These are phyloP conservation scores for Wickerhamomyces sp. DNA, from an alignment of 1,139 yeast genomes.

Conservation along the genomic window DNA sequence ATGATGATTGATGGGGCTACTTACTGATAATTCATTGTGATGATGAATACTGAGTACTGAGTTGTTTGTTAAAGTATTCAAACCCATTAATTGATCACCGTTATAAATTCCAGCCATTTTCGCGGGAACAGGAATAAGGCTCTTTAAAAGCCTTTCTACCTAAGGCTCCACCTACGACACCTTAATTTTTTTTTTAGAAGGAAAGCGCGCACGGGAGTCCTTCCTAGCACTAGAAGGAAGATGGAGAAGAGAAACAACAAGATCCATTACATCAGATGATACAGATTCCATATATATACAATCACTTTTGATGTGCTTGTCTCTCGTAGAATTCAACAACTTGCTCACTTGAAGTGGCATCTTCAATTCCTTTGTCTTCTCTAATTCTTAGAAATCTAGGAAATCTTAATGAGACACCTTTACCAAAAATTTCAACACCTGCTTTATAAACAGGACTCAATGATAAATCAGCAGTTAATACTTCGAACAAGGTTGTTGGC, in stretches of 20 bases:
- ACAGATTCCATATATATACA: not conserved
- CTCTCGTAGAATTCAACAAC: conserved; percentile 84
- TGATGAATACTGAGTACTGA: no score
- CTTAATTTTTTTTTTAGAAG: no score
- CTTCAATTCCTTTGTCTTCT: conserved; percentile 84
- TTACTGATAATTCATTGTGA: not conserved
- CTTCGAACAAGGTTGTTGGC: conserved; percentile 83
- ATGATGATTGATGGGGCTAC: not conserved
- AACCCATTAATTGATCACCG: no score
- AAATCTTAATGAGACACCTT: conserved; percentile 86
- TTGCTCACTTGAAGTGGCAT: conserved; percentile 85
- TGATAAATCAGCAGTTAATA: conserved; percentile 89
- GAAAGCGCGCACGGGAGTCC: no score
- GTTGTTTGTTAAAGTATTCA: no score
- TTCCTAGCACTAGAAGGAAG: no score
- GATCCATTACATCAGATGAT: no score
- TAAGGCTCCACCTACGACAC: no score
- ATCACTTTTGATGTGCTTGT: conserved; percentile 39
- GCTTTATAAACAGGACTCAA: conserved; percentile 92
- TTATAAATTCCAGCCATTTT: no score
- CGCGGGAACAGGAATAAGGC: no score
- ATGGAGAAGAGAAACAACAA: no score
- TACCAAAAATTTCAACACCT: conserved; percentile 70
- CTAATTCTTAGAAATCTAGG: conserved; percentile 84
- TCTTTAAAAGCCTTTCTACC: no score